phyloP scores from a whole-genome alignment of 2,329 filamentous ascomycete species.

The Claviceps cyperi region DNA sequence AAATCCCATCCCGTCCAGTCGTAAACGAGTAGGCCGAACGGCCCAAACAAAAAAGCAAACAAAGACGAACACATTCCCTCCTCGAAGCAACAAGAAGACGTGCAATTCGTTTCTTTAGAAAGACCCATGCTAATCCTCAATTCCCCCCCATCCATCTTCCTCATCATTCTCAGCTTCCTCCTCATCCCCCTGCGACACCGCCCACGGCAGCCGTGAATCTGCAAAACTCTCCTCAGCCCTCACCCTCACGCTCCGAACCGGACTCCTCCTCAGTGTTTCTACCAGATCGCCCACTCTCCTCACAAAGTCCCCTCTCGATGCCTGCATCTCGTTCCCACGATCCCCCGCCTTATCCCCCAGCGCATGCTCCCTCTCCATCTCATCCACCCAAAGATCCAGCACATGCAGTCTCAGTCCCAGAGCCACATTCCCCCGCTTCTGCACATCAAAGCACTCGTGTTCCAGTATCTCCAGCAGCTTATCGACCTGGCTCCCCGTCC shows the following conservation, averaged over 20 bases:
- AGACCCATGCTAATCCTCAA: conserved; percentile 38
- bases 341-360: conserved; percentile 16
- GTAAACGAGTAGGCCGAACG: too few species aligned
- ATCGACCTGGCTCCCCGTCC: conserved; percentile 17
- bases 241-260: conserved; percentile 56
- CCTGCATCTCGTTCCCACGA: conserved; percentile 1
- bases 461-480: conserved; percentile 15
- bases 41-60: neutral
- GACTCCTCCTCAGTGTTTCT: conserved; percentile 39
- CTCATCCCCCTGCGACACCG: conserved; percentile 22
- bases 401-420: conserved; percentile 79
- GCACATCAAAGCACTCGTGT: conserved; percentile 20
- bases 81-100: conserved; percentile 14
- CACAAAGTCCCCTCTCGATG: conserved; percentile 32
- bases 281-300: conserved; percentile 39
- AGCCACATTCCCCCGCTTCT: conserved; percentile 43
- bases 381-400: conserved; percentile 83
- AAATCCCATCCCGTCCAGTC: too few species aligned
- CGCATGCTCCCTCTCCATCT: conserved; percentile 58
- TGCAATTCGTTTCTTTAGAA: too few species aligned
- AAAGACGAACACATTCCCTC: neutral
- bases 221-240: conserved; percentile 55
- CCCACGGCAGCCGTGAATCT: conserved; percentile 61
- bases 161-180: conserved; percentile 18
- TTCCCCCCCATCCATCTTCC: conserved; percentile 49